Percentiles rank a stretch among this genome's conserved stretches.
Evolutionary conservation across 805 yeast species (phyloP).

Genomic region (Nakazawaea sp.): DNA sequence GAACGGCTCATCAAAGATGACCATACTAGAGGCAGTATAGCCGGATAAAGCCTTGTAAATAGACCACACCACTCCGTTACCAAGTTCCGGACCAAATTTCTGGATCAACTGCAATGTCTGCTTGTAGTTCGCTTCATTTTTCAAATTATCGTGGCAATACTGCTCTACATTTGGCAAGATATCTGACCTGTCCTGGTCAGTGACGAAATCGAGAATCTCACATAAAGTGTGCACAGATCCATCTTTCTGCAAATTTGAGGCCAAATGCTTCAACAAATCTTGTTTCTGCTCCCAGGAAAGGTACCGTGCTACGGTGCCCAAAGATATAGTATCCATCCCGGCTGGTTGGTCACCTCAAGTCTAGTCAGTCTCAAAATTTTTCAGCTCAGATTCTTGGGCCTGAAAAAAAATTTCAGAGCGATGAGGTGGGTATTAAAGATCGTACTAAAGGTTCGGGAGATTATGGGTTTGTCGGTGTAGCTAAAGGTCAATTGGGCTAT

Average conservation of each 20-base stretch:
- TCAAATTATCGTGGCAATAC: neutral
- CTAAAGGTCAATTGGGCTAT: too few species aligned
- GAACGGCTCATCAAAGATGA: constrained; percentile 1
- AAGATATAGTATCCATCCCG: too few species aligned
- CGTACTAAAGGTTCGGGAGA: too few species aligned
- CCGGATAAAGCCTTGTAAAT: neutral
- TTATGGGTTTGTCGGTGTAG: too few species aligned
- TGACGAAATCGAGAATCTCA: constrained; percentile 22
- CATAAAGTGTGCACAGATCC: constrained; percentile 19
- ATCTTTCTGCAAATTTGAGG: constrained; percentile 14
- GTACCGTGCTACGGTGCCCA: neutral
- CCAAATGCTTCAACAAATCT: neutral
- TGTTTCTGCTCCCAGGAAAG: neutral
- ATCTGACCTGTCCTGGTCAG: constrained; percentile 6
- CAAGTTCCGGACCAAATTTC: neutral
- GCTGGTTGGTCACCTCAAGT: too few species aligned
- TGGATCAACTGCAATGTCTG: neutral
- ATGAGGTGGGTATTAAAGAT: too few species aligned
- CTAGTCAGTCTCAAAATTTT: too few species aligned
- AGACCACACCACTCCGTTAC: neutral
- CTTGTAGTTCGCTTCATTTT: neutral
- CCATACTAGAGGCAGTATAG: constrained; percentile 1
- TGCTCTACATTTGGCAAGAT: constrained; percentile 11
- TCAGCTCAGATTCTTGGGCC: too few species aligned
- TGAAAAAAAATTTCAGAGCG: too few species aligned